Evolutionary conservation across 306 rosid genomes (phyloP), one percentile per base, ranked within the genome.

Genomic region (Vachellia pachyceras): DNA sequence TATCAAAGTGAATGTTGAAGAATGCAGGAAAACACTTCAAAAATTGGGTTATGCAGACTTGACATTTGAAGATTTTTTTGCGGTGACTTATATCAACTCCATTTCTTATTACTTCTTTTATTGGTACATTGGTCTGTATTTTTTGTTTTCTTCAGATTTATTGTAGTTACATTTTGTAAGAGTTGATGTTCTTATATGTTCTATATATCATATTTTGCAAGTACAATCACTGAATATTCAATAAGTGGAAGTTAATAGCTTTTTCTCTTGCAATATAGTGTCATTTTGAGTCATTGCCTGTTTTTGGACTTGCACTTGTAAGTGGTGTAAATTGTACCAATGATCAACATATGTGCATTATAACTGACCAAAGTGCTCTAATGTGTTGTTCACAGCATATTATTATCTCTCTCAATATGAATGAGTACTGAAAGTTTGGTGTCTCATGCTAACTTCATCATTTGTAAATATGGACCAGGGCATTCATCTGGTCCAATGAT

Each of bases 1-100:
- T 29, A 68, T 93, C 88, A 88, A 90, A 87, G 82, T 79, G 47
- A 88, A 90, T 71, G 87, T 95, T 75, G 99, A 95, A 82, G 85
- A 83, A 69, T 90, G 99, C 79, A 87, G 97, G 79, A 90, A 90
- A 82, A 90, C 96, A 79, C 94, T 95, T 83, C 98, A 90, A 87
- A 86, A 84, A 81, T 75, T 95, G 91, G 99, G 99, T 80, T 93
- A 95, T 75, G 83, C 93, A 29, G 99, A 95, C 47, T 89, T 95
- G 82, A 93, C 99, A 47, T 95, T 90, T 37, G 99, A 95, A 84
- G 99, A 95, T 82, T 95, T 95, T 83, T 95, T 95, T 92, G 84
- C 88, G 85, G 99, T 95, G 90, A 91, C 42, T 82, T 76, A 61
- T 76, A 61, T 46, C 72, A 67, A 44, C 79, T 79, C 46, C 69